phyloP scores from a whole-genome alignment of 805 yeast genomes.

The Kuraishia capsulata region DNA sequence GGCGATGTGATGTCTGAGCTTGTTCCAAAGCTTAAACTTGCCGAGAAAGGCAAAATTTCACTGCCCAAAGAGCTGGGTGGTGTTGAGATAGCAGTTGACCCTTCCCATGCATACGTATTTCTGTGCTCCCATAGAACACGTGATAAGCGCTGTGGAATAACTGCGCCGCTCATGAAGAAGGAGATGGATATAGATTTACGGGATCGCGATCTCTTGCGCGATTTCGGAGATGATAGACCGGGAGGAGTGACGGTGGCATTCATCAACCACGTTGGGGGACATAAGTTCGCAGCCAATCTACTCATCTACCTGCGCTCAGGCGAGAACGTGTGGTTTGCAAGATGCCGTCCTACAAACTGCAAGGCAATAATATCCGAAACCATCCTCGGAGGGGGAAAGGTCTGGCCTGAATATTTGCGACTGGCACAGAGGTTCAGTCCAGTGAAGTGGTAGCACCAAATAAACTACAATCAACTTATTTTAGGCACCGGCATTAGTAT shows the following conservation, averaged over 20 bases:
- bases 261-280: constrained; percentile 92
- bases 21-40: constrained; percentile 28
- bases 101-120: constrained; percentile 42
- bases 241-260: constrained; percentile 66
- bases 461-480: not conserved
- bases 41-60: constrained; percentile 9
- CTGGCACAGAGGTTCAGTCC: constrained; percentile 43
- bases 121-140: constrained; percentile 87
- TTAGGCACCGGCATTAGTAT: no score
- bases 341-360: constrained; percentile 72
- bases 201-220: constrained; percentile 66
- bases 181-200: constrained; percentile 68
- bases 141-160: constrained; percentile 88
- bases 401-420: constrained; percentile 65
- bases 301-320: constrained; percentile 66
- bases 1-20: constrained; percentile 32
- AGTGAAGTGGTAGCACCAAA: constrained; percentile 41
- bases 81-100: constrained; percentile 27
- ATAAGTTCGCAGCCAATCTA: constrained; percentile 87
- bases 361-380: constrained; percentile 70
- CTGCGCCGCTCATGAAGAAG: constrained; percentile 84
- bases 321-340: constrained; percentile 81
- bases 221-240: constrained; percentile 63
- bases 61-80: constrained; percentile 16
- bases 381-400: constrained; percentile 55